Base-by-base conservation (phyloP, 1,284 basidiomycete genomes). In the Moesziomyces globuligerus region DNA sequence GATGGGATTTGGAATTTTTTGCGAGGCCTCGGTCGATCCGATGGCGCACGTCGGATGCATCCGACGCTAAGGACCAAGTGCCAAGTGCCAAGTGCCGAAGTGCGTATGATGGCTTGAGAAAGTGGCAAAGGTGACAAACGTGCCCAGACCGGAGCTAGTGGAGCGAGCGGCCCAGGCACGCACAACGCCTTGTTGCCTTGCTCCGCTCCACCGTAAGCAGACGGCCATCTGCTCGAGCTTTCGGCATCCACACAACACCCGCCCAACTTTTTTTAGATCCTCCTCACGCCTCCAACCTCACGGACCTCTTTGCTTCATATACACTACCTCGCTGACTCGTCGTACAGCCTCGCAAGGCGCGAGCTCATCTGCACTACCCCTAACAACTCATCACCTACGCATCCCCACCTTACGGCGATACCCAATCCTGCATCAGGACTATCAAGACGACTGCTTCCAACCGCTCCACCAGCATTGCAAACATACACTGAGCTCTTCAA, bases 321-420 rank as follows among this genome's bases (percentile, higher is more conserved):
- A 10, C 32, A 17, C 15, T n/a, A n/a, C n/a, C n/a, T n/a, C 15
- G 15, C 17, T 11, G 13, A 34, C 15, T 34, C 32, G 17, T 17
- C 32, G 32, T 34, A 17, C 32, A 13, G 32, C 32, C 32, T n/a
- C n/a, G n/a, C n/a, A n/a, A n/a, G n/a, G n/a, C n/a, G n/a, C n/a
- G n/a, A n/a, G n/a, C n/a, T n/a, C n/a, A n/a, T n/a, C n/a, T 34
- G 32, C 32, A n/a, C 1, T 17, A 34, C 32, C 7, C 32, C 3
- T 34, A 6, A 13, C 17, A n/a, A n/a, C n/a, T 10, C 45, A 39
- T 26, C 21, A 8, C n/a, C 20, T 38, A 29, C 24, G 17, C 48
- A 58, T 58, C 50, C 56, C 48, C 56, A 47, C 49, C 34, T 18
- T 32, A 18, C 45, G 5, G 32, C 45, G 48, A 59, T 52, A 59